A percentile compares a stretch with the other conserved stretches of the same genome.
Conservation (phyloP, 2,329 filamentous ascomycete genomes). For the Ceratocystis lukuohia region DNA sequence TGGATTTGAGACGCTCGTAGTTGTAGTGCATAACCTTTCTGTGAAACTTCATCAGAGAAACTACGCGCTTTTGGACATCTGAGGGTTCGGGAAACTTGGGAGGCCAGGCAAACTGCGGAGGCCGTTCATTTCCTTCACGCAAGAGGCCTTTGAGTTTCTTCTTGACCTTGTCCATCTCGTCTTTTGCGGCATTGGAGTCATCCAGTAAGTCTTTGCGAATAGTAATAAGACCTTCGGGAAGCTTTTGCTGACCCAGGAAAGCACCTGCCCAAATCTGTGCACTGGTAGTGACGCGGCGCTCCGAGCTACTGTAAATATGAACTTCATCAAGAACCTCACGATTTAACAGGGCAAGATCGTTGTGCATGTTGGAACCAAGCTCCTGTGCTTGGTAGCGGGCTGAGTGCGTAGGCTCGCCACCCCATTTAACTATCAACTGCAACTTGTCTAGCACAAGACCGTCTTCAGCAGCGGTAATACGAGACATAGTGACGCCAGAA, state of each 20-base stretch:
- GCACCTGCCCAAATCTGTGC: slow-evolving; percentile 90
- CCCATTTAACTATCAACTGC: slow-evolving; percentile 98
- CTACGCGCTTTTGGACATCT: slow-evolving; percentile 79
- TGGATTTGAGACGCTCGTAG: slow-evolving; percentile 61
- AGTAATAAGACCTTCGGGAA: slow-evolving; percentile 73
- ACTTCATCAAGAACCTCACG: slow-evolving; percentile 85
- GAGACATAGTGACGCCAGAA: slow-evolving; percentile 80
- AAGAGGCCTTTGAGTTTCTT: slow-evolving; percentile 94
- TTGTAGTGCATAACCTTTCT: slow-evolving; percentile 91
- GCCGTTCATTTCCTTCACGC: slow-evolving; percentile 82
- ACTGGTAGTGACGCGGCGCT: slow-evolving; percentile 85
- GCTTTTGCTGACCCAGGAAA: slow-evolving; percentile 76
- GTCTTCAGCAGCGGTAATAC: slow-evolving; percentile 86
- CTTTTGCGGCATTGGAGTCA: slow-evolving; percentile 95
- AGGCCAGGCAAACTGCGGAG: slow-evolving; percentile 96
- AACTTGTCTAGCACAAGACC: slow-evolving; percentile 89
- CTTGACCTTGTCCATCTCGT: slow-evolving; percentile 99
- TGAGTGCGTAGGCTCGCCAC: slow-evolving; percentile 92
- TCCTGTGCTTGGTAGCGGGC: slow-evolving; percentile 93
- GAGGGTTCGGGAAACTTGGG: slow-evolving; percentile 88
- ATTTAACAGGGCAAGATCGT: slow-evolving; percentile 86
- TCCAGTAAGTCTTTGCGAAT: slow-evolving; percentile 90
- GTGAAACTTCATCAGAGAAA: slow-evolving; percentile 96
- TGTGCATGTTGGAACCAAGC: slow-evolving; percentile 87
- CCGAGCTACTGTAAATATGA: slow-evolving; percentile 88